phyloP scores from a whole-genome alignment of 441 rosid species.

The Raphanus hybrid region DNA sequence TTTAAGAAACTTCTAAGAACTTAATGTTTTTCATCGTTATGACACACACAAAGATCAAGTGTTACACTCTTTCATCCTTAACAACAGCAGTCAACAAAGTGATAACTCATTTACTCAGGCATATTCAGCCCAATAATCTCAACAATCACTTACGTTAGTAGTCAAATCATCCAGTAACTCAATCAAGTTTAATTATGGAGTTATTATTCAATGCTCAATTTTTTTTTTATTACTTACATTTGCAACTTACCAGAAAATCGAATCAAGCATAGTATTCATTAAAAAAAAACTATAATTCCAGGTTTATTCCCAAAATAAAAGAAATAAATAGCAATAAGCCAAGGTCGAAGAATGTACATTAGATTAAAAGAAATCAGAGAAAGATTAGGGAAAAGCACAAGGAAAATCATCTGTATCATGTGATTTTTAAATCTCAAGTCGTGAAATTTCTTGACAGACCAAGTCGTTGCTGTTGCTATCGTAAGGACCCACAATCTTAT shows the following conservation, averaged over 20 bases:
- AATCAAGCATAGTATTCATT: background rate
- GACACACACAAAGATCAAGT: background rate
- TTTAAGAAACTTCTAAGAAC: background rate
- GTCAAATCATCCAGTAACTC: too few species aligned
- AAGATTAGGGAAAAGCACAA: background rate
- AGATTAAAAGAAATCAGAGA: background rate
- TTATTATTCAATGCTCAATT: too few species aligned
- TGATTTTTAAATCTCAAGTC: slow-evolving; percentile 2
- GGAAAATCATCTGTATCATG: slow-evolving; percentile 21
- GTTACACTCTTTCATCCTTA: background rate
- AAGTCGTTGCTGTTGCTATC: slow-evolving; percentile 28
- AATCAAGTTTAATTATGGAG: background rate
- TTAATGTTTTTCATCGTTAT: background rate
- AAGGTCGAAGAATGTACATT: slow-evolving; percentile 5
- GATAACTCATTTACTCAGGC: background rate
- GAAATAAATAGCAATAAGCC: slow-evolving; percentile 20
- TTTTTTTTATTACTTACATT: background rate
- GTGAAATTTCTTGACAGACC: slow-evolving; percentile 18
- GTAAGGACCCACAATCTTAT: slow-evolving; percentile 32
- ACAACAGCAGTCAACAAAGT: background rate
- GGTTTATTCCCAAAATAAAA: background rate
- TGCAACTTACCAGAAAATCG: background rate
- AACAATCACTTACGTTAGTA: background rate
- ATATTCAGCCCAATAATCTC: background rate
- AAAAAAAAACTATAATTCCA: background rate